A percentile compares a stretch with the other conserved stretches of the same genome.
Evolutionary conservation across 2,329 filamentous ascomycete species (phyloP).

Genomic region (Raffaelea arxii): DNA sequence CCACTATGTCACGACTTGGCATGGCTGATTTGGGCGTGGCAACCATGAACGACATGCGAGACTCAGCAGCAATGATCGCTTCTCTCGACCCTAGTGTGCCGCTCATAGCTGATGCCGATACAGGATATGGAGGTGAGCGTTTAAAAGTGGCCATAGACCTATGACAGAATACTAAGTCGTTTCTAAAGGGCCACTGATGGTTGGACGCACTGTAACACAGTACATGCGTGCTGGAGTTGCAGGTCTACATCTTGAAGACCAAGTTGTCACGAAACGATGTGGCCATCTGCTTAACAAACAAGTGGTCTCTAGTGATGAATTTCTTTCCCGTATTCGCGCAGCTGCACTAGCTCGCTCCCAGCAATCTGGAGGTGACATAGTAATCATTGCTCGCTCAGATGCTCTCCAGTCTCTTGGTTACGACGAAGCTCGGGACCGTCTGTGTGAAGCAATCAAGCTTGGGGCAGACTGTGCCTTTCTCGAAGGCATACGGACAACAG

Average conservation of each 20-base stretch:
- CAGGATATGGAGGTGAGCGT: constrained; percentile 34
- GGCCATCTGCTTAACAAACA: constrained; percentile 27
- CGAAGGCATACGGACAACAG: constrained; percentile 35
- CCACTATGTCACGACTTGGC: constrained; percentile 35
- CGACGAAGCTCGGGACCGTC: constrained; percentile 35
- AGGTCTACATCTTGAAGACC: constrained; percentile 25
- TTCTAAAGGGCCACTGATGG: constrained; percentile 24
- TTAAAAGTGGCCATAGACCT: background rate
- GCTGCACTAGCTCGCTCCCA: constrained; percentile 23
- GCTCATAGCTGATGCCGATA: constrained; percentile 44
- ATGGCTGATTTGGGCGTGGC: constrained; percentile 40
- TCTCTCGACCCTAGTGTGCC: constrained; percentile 37
- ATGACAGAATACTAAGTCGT: background rate
- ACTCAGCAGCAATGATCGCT: constrained; percentile 43
- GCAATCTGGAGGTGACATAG: constrained; percentile 34
- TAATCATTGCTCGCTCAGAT: constrained; percentile 51
- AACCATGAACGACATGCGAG: constrained; percentile 40
- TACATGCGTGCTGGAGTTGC: constrained; percentile 45
- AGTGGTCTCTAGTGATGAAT: constrained; percentile 20
- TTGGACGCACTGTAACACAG: constrained; percentile 23
- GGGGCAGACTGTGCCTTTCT: constrained; percentile 45
- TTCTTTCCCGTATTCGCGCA: constrained; percentile 20
- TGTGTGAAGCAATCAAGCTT: constrained; percentile 33
- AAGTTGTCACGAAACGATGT: constrained; percentile 27
- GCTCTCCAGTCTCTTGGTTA: constrained; percentile 41